phyloP scores from a whole-genome alignment of 176 grass and related monocot genomes.

The Areca catechu region DNA sequence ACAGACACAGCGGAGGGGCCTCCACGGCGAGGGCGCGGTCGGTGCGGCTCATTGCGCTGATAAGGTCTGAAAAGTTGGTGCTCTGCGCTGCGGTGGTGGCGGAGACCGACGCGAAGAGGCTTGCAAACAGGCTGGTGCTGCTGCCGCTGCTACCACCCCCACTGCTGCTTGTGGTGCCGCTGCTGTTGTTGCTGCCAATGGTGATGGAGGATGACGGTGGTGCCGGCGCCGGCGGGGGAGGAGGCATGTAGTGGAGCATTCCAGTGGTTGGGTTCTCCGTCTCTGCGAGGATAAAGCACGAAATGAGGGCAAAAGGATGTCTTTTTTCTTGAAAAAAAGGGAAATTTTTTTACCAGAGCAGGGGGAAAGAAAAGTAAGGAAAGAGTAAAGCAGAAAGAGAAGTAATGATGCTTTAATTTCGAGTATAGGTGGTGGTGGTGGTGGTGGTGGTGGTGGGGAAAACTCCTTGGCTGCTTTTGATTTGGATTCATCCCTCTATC shows the following conservation, averaged over 20 bases:
- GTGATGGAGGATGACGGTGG: no score
- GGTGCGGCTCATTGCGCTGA: background rate
- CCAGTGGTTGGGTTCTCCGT: conserved; percentile 18
- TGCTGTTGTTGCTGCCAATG: conserved; percentile 5
- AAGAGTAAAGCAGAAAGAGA: conserved; percentile 16
- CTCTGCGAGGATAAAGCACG: conserved; percentile 45
- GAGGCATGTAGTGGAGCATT: conserved; percentile 27
- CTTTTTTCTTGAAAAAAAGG: background rate
- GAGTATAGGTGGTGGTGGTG: no score
- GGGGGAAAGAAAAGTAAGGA: background rate
- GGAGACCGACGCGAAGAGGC: conserved; percentile 53
- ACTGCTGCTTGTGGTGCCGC: conserved; percentile 18
- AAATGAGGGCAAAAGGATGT: background rate
- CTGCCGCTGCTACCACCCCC: conserved; percentile 16
- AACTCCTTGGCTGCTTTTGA: background rate
- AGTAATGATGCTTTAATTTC: conserved; percentile 19
- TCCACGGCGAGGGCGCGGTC: conserved; percentile 21
- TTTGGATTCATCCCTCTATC: no score
- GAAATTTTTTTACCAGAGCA: background rate
- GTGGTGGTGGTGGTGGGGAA: background rate
- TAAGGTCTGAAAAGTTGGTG: conserved; percentile 19
- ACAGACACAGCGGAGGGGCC: conserved; percentile 60
- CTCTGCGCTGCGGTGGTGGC: conserved; percentile 22
- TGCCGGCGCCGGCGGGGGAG: background rate
- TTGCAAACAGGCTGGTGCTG: conserved; percentile 43